Conservation (phyloP, 2,329 filamentous ascomycete genomes). For the Alternaria sp. region DNA sequence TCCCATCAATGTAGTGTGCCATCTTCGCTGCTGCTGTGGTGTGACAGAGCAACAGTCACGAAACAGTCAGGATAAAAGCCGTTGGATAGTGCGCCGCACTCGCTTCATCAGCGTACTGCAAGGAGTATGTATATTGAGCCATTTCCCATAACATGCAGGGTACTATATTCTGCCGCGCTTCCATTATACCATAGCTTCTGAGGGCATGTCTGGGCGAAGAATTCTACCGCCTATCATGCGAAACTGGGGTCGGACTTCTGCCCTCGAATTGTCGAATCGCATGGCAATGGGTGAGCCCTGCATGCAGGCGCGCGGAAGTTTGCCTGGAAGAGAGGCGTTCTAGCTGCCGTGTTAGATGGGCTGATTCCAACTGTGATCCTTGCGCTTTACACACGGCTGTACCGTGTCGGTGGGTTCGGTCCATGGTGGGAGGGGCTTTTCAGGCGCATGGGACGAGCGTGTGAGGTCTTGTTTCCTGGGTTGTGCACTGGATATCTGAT, state of each 20-base stretch:
- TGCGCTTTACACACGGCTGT: slow-evolving; percentile 2
- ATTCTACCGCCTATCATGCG: slow-evolving; percentile 7
- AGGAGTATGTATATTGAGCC: slow-evolving; percentile 10
- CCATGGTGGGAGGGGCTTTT: background rate
- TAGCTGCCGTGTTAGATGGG: background rate
- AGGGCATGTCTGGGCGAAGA: background rate
- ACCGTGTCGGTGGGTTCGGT: slow-evolving; percentile 5
- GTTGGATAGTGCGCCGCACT: slow-evolving; percentile 2
- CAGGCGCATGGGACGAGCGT: background rate
- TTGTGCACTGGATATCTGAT: background rate
- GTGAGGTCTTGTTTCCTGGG: background rate
- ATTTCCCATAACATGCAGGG: background rate
- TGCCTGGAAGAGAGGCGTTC: background rate
- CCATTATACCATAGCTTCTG: background rate
- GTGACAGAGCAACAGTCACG: background rate
- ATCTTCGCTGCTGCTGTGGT: slow-evolving; percentile 6
- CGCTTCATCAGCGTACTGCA: slow-evolving; percentile 2
- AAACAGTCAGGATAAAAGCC: slow-evolving; percentile 2
- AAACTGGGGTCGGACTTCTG: slow-evolving; percentile 1
- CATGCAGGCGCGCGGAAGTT: slow-evolving; percentile 1
- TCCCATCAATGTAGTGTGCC: slow-evolving; percentile 24
- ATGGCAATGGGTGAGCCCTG: background rate
- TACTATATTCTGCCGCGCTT: background rate
- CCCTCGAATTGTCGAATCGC: background rate
- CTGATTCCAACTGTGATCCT: slow-evolving; percentile 6